Conservation (phyloP, 2,329 filamentous ascomycete species). For the Cladosporium sp. region DNA sequence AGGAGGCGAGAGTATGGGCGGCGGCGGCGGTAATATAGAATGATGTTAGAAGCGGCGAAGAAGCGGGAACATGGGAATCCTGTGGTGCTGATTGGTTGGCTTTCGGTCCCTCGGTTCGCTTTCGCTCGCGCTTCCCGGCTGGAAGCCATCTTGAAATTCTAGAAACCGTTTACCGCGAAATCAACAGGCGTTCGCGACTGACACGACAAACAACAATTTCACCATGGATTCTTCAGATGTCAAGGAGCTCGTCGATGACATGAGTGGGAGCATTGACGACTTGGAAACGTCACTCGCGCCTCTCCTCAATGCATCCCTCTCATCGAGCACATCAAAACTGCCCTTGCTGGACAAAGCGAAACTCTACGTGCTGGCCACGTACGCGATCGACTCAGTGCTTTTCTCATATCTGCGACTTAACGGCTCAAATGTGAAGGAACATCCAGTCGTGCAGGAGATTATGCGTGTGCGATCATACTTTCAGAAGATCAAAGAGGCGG, state of each 20-base stretch:
- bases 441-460: slow-evolving; percentile 80
- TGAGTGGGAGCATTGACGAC: slow-evolving; percentile 66
- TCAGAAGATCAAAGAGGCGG: slow-evolving; percentile 75
- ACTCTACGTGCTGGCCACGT: slow-evolving; percentile 79
- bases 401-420: slow-evolving; percentile 78
- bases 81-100: neutral
- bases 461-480: slow-evolving; percentile 86
- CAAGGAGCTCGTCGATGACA: slow-evolving; percentile 35
- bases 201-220: neutral
- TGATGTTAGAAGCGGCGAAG: neutral
- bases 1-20: neutral
- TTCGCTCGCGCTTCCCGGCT: neutral
- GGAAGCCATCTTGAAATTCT: neutral
- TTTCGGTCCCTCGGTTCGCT: neutral
- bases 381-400: slow-evolving; percentile 82
- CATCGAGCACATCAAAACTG: slow-evolving; percentile 66
- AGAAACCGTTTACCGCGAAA: neutral
- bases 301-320: slow-evolving; percentile 59
- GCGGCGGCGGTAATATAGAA: neutral
- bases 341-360: slow-evolving; percentile 94
- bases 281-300: slow-evolving; percentile 69
- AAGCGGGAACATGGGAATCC: neutral
- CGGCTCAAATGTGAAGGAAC: slow-evolving; percentile 72
- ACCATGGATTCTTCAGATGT: slow-evolving; percentile 8
- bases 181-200: neutral